phyloP scores from a whole-genome alignment of 768 basidiomycete genomes.

The Kwoniella sp. region DNA sequence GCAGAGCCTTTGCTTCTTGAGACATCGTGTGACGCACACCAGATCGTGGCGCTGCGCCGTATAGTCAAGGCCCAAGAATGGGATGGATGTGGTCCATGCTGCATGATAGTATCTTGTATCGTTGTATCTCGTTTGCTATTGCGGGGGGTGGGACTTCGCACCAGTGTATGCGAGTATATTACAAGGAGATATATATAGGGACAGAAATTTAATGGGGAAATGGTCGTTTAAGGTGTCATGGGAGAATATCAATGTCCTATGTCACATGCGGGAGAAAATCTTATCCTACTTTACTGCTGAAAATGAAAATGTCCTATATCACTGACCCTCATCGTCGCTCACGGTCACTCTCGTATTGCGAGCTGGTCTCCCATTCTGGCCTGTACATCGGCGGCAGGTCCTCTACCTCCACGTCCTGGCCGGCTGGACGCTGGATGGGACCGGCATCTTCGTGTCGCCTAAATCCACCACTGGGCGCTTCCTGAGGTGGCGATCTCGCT shows the following conservation, averaged over 20 bases:
- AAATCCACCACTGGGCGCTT: slow-evolving; percentile 41
- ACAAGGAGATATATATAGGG: too few relatives aligned
- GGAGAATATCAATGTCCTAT: background rate
- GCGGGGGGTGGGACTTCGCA: too few relatives aligned
- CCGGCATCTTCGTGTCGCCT: slow-evolving; percentile 48
- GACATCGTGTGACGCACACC: too few relatives aligned
- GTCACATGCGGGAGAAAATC: too few relatives aligned
- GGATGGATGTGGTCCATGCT: background rate
- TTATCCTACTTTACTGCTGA: background rate
- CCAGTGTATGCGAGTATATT: too few relatives aligned
- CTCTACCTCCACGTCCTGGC: slow-evolving; percentile 29
- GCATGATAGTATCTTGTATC: background rate
- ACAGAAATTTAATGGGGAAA: too few relatives aligned
- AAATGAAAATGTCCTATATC: background rate
- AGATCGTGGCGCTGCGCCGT: too few relatives aligned
- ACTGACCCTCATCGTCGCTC: background rate
- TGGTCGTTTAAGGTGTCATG: background rate
- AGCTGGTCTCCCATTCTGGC: slow-evolving; percentile 36
- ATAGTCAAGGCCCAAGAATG: too few relatives aligned
- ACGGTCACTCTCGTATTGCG: slow-evolving; percentile 6
- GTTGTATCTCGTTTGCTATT: too few relatives aligned
- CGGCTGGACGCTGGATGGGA: background rate
- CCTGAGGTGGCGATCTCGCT: slow-evolving; percentile 25
- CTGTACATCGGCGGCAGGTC: slow-evolving; percentile 48
- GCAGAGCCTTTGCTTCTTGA: too few relatives aligned